Evolutionary conservation across 306 rosid species (phyloP), one percentile per base, ranked within the genome.

Genomic region (Ammopiptanthus mongolicus): DNA sequence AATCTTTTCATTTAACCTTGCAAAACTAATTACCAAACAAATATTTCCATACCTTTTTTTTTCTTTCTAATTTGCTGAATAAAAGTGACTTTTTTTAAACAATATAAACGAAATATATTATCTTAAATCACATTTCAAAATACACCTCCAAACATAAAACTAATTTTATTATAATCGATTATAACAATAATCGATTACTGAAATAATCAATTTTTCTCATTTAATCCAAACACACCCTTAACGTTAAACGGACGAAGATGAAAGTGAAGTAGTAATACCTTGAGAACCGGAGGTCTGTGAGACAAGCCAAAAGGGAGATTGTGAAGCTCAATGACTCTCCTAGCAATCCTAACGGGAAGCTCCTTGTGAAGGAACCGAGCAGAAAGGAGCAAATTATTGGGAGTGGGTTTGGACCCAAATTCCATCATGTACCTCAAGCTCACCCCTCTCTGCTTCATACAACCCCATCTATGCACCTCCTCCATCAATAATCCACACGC

Each of bases 281-380:
- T 88, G 39, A 93, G 57, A 57, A 93, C 84, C 48, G 97, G 89
- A 80, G 98, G 92, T 61, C 86, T 93, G 1, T 56, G 57, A 22
- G 98, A 91, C 50, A 93, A 85, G 33, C 96, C 96, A 46, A 88
- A 93, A 6, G 98, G 98, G 23, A 91, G 93, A 53, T 57, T 65
- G 69, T 93, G 88, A 47, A 93, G 93, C 69, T 93, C 97, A 61
- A 85, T 68, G 8, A 92, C 87, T 48, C 98, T 78, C 57, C 98
- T 85, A 0, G 98, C 97, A 81, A 93, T 91, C 33, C 98, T 69
- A 83, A 91, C 85, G 47, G 98, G 88, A 18, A 93, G 91, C 80
- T 91, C 98, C 74, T 91, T 91, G 72, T 89, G 97, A 74, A 93
- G 91, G 65, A 93, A 93, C 82, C 89, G 93, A 23, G 98, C 91